phyloP scores from a whole-genome alignment of 345 rosid species.

The Erucastrum elatum region DNA sequence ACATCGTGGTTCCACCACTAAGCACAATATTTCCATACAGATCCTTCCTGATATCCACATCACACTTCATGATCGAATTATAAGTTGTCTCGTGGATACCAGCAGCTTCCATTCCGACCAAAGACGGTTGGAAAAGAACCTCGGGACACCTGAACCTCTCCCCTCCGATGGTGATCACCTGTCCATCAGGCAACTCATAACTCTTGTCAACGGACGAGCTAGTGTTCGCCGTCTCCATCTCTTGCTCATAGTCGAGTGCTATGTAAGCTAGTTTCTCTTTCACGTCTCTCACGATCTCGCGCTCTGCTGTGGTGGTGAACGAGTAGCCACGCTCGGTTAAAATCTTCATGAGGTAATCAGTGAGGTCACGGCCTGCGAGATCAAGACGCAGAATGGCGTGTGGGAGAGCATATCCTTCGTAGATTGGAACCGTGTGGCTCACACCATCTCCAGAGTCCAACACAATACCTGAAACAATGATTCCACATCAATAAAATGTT shows the following conservation, averaged over 20 bases:
- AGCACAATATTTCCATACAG: slow-evolving; percentile 42
- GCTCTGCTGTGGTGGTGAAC: slow-evolving; percentile 48
- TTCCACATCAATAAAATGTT: neutral
- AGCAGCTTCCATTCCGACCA: slow-evolving; percentile 47
- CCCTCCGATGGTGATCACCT: slow-evolving; percentile 48
- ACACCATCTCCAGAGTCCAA: slow-evolving; percentile 63
- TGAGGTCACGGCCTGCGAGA: slow-evolving; percentile 59
- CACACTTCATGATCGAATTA: slow-evolving; percentile 36
- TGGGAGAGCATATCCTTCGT: slow-evolving; percentile 61
- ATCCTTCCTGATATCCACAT: slow-evolving; percentile 35
- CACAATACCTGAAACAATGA: slow-evolving; percentile 46
- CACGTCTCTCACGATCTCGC: slow-evolving; percentile 48
- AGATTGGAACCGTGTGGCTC: slow-evolving; percentile 58
- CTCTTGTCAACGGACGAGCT: slow-evolving; percentile 41
- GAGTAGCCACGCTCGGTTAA: slow-evolving; percentile 45
- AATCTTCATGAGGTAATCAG: slow-evolving; percentile 60
- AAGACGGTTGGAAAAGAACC: slow-evolving; percentile 46
- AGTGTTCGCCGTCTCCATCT: slow-evolving; percentile 42
- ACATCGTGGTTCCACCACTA: slow-evolving; percentile 50
- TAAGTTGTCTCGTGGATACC: slow-evolving; percentile 47
- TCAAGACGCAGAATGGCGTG: slow-evolving; percentile 64
- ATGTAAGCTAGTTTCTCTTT: slow-evolving; percentile 46
- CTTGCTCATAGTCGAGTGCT: slow-evolving; percentile 46
- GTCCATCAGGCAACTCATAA: slow-evolving; percentile 54
- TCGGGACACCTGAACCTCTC: slow-evolving; percentile 46